Percentiles rank a stretch among this genome's conserved stretches.
phyloP scores from a whole-genome alignment of 2,329 filamentous ascomycete species.

The Aspergillus alliaceus region DNA sequence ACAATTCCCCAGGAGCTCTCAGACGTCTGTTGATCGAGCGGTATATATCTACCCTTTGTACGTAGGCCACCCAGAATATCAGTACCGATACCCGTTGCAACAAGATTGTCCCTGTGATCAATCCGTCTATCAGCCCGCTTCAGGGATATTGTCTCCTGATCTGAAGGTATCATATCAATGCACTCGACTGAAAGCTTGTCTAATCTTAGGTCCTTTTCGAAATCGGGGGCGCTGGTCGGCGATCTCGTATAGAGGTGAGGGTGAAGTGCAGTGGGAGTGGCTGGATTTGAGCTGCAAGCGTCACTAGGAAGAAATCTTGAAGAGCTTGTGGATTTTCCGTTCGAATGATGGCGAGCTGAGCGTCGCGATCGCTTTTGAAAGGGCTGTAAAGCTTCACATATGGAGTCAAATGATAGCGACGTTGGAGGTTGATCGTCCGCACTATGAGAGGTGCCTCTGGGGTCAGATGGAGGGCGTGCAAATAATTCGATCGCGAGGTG shows the following conservation, averaged over 20 bases:
- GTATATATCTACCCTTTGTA: slow-evolving; percentile 78
- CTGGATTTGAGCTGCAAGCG: slow-evolving; percentile 10
- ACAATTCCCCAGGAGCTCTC: slow-evolving; percentile 90
- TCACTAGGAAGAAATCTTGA: not conserved
- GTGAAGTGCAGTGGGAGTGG: slow-evolving; percentile 2
- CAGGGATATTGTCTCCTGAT: slow-evolving; percentile 23
- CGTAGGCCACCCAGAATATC: slow-evolving; percentile 63
- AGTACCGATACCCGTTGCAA: slow-evolving; percentile 52
- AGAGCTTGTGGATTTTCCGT: slow-evolving; percentile 13
- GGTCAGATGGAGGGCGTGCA: slow-evolving; percentile 30
- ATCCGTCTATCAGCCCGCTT: slow-evolving; percentile 22
- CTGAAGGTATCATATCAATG: slow-evolving; percentile 65
- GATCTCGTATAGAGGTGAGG: slow-evolving; percentile 21
- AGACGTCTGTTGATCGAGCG: slow-evolving; percentile 68
- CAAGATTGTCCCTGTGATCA: slow-evolving; percentile 35
- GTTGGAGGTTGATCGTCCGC: slow-evolving; percentile 15
- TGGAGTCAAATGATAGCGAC: slow-evolving; percentile 33
- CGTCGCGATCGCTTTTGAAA: slow-evolving; percentile 31
- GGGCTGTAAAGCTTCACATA: slow-evolving; percentile 38
- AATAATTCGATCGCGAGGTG: slow-evolving; percentile 63
- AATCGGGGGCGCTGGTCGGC: slow-evolving; percentile 14
- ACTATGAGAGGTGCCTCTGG: slow-evolving; percentile 6
- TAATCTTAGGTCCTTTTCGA: slow-evolving; percentile 72
- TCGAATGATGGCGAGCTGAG: slow-evolving; percentile 11
- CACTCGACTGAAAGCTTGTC: slow-evolving; percentile 76